These are phyloP conservation scores for Cystoderma amianthinum DNA, from an alignment of 768 basidiomycete species.

Conservation along the genomic window DNA sequence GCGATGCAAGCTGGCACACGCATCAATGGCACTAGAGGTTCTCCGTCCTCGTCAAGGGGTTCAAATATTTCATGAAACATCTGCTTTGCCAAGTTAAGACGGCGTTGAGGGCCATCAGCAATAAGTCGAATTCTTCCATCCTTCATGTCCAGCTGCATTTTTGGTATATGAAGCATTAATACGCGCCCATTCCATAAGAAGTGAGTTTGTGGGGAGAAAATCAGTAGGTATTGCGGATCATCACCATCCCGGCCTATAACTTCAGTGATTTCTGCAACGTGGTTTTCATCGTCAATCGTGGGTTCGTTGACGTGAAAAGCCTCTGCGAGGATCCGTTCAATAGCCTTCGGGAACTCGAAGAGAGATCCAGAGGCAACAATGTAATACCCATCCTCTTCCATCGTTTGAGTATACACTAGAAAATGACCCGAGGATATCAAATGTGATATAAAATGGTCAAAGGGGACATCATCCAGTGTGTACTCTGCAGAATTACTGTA, in stretches of 20 bases:
- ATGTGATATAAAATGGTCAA: slow-evolving; percentile 74
- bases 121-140: slow-evolving; percentile 90
- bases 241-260: slow-evolving; percentile 47
- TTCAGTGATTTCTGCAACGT: slow-evolving; percentile 26
- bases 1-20: slow-evolving; percentile 44
- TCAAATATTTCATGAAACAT: slow-evolving; percentile 63
- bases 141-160: slow-evolving; percentile 73
- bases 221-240: slow-evolving; percentile 69
- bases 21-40: slow-evolving; percentile 33
- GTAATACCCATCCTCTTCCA: slow-evolving; percentile 90
- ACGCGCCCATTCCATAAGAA: slow-evolving; percentile 94
- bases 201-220: slow-evolving; percentile 77
- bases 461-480: slow-evolving; percentile 61
- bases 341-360: slow-evolving; percentile 66
- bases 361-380: slow-evolving; percentile 78
- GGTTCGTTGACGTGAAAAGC: slow-evolving; percentile 76
- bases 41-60: slow-evolving; percentile 59
- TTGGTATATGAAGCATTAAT: slow-evolving; percentile 68
- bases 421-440: slow-evolving; percentile 86
- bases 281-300: slow-evolving; percentile 46
- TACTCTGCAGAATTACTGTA: slow-evolving; percentile 95
- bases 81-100: slow-evolving; percentile 71
- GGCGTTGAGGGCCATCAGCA: slow-evolving; percentile 80
- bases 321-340: slow-evolving; percentile 75
- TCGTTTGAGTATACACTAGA: slow-evolving; percentile 83